Conservation (phyloP, 352 stramenopile species). For the Thalassiosira ordinaria region DNA sequence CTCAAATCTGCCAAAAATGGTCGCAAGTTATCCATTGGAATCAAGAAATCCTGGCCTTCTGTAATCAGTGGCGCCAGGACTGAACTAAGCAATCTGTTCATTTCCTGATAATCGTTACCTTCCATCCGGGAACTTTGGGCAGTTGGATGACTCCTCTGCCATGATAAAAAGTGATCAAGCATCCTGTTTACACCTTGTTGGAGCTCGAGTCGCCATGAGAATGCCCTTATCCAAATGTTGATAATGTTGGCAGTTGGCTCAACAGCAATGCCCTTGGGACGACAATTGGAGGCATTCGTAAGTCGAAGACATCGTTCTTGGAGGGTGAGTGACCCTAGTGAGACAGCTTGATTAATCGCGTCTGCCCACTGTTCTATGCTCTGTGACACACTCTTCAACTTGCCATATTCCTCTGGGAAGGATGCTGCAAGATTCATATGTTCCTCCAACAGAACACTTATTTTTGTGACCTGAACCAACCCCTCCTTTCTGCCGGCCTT, state of each 20-base stretch:
- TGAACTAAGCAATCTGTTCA: constrained; percentile 34
- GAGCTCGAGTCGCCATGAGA: constrained; percentile 65
- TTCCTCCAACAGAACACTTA: constrained; percentile 62
- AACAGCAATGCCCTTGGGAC: constrained; percentile 73
- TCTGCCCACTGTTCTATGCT: constrained; percentile 38
- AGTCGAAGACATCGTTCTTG: constrained; percentile 55
- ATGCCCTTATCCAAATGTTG: constrained; percentile 61
- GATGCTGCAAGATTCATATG: constrained; percentile 56
- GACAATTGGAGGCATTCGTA: constrained; percentile 21
- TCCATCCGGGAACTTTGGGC: constrained; percentile 10
- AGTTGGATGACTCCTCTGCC: constrained; percentile 29
- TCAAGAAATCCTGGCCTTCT: constrained; percentile 56
- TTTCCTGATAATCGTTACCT: constrained; percentile 47
- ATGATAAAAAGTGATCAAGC: constrained; percentile 15
- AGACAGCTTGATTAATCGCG: constrained; percentile 30
- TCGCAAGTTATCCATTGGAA: constrained; percentile 13
- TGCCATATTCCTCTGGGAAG: constrained; percentile 57
- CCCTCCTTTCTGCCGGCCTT: constrained; percentile 21
- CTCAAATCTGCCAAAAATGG: constrained; percentile 36
- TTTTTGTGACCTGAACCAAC: constrained; percentile 67
- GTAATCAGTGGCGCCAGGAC: constrained; percentile 37
- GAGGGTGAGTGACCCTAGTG: constrained; percentile 32
- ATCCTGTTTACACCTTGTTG: constrained; percentile 33
- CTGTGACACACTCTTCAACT: constrained; percentile 49
- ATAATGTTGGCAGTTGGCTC: constrained; percentile 59